Evolutionary conservation across 2,329 filamentous ascomycete species (phyloP).

Genomic region (Chrysoporthe cubensis): DNA sequence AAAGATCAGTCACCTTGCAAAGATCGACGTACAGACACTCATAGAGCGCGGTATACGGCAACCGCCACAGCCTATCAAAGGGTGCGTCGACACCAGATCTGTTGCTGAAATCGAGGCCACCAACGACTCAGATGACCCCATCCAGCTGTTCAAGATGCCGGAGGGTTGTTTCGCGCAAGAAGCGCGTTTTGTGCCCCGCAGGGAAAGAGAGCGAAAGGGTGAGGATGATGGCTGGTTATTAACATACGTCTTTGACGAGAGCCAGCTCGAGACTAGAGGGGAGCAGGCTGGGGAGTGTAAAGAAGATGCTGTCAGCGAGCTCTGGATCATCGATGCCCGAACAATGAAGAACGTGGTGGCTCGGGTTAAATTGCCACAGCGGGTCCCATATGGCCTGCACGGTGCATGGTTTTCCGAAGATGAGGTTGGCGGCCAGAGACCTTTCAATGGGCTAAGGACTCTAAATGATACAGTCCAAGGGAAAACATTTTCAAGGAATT

Average conservation of each 20-base stretch:
- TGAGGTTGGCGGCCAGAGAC: conserved; percentile 54
- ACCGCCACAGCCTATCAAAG: conserved; percentile 54
- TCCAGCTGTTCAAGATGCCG: conserved; percentile 66
- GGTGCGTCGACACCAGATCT: conserved; percentile 63
- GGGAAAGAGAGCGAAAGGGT: conserved; percentile 32
- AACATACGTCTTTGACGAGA: conserved; percentile 72
- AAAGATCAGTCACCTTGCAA: conserved; percentile 69
- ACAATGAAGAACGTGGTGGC: conserved; percentile 65
- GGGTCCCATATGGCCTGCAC: conserved; percentile 72
- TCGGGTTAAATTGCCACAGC: conserved; percentile 62
- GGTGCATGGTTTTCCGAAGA: conserved; percentile 63
- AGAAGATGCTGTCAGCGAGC: conserved; percentile 55
- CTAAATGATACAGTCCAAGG: conserved; percentile 1
- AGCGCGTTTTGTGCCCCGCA: conserved; percentile 63
- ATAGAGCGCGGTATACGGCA: conserved; percentile 55
- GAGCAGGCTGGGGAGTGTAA: conserved; percentile 52
- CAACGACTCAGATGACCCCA: conserved; percentile 53
- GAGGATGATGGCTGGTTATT: conserved; percentile 73
- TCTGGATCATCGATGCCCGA: conserved; percentile 70
- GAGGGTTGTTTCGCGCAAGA: conserved; percentile 67
- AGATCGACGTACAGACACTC: conserved; percentile 59
- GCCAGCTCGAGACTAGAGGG: conserved; percentile 58
- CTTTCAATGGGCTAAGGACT: conserved; percentile 26
- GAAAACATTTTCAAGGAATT: conserved; percentile 5
- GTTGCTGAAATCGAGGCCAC: conserved; percentile 56